phyloP scores from a whole-genome alignment of 1,284 basidiomycete species.

The Sporisorium exsertum region DNA sequence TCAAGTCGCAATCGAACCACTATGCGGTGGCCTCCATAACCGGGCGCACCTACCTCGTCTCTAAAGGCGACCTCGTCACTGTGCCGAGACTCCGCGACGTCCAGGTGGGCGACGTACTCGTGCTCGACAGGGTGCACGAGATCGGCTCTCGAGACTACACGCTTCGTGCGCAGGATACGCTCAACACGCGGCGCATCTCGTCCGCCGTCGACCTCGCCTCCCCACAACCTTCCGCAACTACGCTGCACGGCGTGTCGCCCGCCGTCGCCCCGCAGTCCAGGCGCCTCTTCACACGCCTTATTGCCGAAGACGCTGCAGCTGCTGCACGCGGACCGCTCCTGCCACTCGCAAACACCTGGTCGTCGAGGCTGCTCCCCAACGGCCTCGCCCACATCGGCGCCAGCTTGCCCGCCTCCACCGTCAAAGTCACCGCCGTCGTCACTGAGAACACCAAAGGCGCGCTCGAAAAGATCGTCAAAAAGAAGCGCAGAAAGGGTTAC shows the following conservation, averaged over 20 bases:
- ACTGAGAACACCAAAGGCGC: constrained; percentile 94
- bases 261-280: constrained; percentile 29
- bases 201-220: constrained; percentile 29
- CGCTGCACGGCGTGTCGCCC: constrained; percentile 16
- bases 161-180: constrained; percentile 74
- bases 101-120: constrained; percentile 82
- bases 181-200: constrained; percentile 46
- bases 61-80: constrained; percentile 89
- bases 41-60: constrained; percentile 86
- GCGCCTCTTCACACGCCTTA: constrained; percentile 33
- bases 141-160: constrained; percentile 94
- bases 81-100: constrained; percentile 81
- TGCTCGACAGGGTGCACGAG: constrained; percentile 88
- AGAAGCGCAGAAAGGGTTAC: constrained; percentile 98
- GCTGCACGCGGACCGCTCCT: constrained; percentile 11
- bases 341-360: constrained; percentile 57
- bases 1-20: constrained; percentile 78
- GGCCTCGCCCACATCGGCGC: constrained; percentile 66
- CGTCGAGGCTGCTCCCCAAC: constrained; percentile 52
- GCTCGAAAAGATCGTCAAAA: constrained; percentile 91
- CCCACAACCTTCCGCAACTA: neutral
- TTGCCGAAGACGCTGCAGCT: constrained; percentile 1
- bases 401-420: constrained; percentile 62
- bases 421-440: constrained; percentile 86
- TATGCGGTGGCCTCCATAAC: constrained; percentile 90